Conservation (phyloP, 2,329 filamentous ascomycete species). For the Aspergillus melleus region DNA sequence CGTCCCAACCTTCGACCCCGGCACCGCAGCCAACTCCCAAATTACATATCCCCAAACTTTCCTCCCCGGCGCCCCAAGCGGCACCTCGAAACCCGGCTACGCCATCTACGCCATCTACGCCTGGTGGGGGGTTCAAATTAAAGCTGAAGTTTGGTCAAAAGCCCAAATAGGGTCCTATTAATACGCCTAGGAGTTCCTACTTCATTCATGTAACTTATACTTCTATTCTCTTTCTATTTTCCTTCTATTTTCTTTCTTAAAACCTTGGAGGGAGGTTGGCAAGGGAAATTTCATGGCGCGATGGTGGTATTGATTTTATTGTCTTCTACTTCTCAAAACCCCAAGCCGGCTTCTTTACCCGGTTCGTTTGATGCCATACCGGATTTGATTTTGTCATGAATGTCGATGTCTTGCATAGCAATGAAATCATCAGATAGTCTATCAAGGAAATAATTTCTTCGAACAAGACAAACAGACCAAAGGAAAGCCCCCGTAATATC, state of each 20-base stretch:
- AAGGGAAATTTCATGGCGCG: conserved; percentile 18
- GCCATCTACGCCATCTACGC: conserved; percentile 32
- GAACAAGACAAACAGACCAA: conserved; percentile 1
- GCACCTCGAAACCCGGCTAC: conserved; percentile 28
- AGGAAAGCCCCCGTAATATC: background rate
- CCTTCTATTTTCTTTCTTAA: conserved; percentile 1
- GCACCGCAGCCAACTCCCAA: conserved; percentile 28
- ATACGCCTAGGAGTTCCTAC: background rate
- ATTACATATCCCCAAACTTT: conserved; percentile 34
- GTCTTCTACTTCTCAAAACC: conserved; percentile 10
- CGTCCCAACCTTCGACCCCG: conserved; percentile 19
- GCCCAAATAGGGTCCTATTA: conserved; percentile 26
- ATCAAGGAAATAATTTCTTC: background rate
- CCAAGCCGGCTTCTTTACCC: background rate
- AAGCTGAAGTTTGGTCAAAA: conserved; percentile 42
- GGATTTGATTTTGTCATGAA: conserved; percentile 9
- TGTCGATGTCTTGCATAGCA: conserved; percentile 16
- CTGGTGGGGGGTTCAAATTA: conserved; percentile 41
- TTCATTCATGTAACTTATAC: conserved; percentile 18
- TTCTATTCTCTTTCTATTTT: conserved; percentile 1
- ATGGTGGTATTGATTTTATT: conserved; percentile 14
- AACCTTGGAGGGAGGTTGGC: conserved; percentile 11
- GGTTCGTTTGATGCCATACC: conserved; percentile 10
- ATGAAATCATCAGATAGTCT: conserved; percentile 4
- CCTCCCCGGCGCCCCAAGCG: conserved; percentile 29